Evolutionary conservation across 1,284 basidiomycete species (phyloP).

Genomic region (Trametes polyzona): DNA sequence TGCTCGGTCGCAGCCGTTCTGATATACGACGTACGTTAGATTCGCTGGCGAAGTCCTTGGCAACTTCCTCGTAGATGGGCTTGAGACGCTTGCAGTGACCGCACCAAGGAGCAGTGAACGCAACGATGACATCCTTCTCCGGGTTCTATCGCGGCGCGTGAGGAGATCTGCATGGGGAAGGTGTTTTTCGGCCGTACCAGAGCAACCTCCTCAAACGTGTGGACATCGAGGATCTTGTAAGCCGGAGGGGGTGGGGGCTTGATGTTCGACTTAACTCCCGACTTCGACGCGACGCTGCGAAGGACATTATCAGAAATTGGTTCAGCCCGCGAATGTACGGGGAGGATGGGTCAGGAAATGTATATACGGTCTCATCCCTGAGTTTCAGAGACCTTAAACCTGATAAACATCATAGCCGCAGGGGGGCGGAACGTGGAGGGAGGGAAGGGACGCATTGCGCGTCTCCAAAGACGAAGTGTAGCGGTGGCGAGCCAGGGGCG

Average conservation of each 20-base stretch:
- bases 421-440: neutral
- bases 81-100: constrained; percentile 90
- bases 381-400: constrained; percentile 27
- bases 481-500: neutral
- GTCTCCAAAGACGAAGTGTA: neutral
- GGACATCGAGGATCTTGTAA: constrained; percentile 68
- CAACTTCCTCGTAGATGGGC: constrained; percentile 87
- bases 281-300: constrained; percentile 71
- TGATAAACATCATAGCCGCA: constrained; percentile 19
- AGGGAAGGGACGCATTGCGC: neutral
- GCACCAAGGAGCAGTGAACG: constrained; percentile 91
- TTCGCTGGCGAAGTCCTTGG: constrained; percentile 79
- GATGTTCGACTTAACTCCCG: constrained; percentile 84
- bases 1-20: too few species aligned
- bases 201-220: constrained; percentile 79
- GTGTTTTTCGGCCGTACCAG: too few species aligned
- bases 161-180: neutral
- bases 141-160: constrained; percentile 51
- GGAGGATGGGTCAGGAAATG: constrained; percentile 2
- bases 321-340: neutral
- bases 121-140: constrained; percentile 85
- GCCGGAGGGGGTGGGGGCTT: constrained; percentile 83
- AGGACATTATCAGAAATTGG: neutral
- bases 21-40: constrained; percentile 60
- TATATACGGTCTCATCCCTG: constrained; percentile 19